Percentiles rank a stretch among this genome's conserved stretches.
Conservation (phyloP, 2,329 filamentous ascomycete species). For the Macrophomina pseudophaseolina region DNA sequence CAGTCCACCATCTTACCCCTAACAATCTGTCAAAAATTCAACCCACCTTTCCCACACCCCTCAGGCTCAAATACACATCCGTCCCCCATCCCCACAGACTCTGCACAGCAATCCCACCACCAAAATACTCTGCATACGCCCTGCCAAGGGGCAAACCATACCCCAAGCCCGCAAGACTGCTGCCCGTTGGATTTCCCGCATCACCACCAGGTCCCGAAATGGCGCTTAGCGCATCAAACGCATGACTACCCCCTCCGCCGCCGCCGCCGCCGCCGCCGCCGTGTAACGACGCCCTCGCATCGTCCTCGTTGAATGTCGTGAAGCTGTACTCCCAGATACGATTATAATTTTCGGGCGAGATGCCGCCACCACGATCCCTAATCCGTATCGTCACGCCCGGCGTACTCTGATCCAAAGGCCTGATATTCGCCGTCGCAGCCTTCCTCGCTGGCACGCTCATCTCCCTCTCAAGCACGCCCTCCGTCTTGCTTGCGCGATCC, state of each 20-base stretch:
- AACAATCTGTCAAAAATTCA: neutral
- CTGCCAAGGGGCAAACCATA: conserved; percentile 90
- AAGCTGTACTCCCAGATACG: conserved; percentile 98
- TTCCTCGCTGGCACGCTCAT: conserved; percentile 26
- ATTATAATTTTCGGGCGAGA: conserved; percentile 78
- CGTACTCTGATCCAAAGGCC: conserved; percentile 56
- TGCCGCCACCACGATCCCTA: conserved; percentile 92
- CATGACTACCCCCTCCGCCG: conserved; percentile 57
- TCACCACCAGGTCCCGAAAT: conserved; percentile 53
- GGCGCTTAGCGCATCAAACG: conserved; percentile 72
- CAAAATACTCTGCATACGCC: conserved; percentile 98
- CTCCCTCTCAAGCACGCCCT: conserved; percentile 2
- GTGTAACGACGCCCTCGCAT: conserved; percentile 50
- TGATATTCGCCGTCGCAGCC: conserved; percentile 43
- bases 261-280: conserved; percentile 46
- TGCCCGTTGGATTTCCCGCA: conserved; percentile 1
- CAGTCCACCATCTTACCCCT: neutral
- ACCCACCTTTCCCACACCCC: conserved; percentile 59
- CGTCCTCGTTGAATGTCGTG: conserved; percentile 83
- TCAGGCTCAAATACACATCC: conserved; percentile 68
- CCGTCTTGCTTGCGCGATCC: conserved; percentile 36
- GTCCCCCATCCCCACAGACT: conserved; percentile 92
- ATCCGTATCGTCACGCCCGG: conserved; percentile 95
- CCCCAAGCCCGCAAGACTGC: conserved; percentile 76
- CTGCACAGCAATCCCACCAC: conserved; percentile 92